These are phyloP conservation scores for Lachancea dasiensis DNA, from an alignment of 805 yeast species.

Conservation along the genomic window DNA sequence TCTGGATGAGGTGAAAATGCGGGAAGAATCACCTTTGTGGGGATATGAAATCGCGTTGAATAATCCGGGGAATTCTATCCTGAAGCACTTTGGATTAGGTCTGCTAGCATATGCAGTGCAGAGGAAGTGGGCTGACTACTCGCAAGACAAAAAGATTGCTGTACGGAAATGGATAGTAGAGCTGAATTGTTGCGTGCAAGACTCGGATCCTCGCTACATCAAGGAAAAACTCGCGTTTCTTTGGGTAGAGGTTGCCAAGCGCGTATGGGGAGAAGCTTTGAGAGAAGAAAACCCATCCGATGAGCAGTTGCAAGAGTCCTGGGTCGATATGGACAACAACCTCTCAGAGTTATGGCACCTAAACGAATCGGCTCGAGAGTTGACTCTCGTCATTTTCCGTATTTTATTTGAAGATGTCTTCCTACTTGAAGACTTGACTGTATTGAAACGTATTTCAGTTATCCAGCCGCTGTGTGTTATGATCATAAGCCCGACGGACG, in stretches of 20 bases:
- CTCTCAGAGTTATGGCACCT: constrained; percentile 69
- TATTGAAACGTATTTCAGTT: constrained; percentile 69
- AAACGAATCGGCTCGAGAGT: constrained; percentile 60
- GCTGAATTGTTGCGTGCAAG: constrained; percentile 52
- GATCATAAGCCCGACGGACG: constrained; percentile 64
- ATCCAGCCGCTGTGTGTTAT: constrained; percentile 80
- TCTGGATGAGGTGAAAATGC: constrained; percentile 66
- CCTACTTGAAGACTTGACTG: constrained; percentile 85
- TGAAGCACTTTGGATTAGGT: constrained; percentile 86
- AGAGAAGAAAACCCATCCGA: constrained; percentile 28
- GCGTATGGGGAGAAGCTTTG: constrained; percentile 82
- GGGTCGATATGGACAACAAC: constrained; percentile 83
- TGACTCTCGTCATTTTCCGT: constrained; percentile 70
- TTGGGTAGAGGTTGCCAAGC: constrained; percentile 88
- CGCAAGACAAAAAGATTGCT: constrained; percentile 53
- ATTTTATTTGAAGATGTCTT: constrained; percentile 91
- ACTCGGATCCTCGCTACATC: constrained; percentile 80
- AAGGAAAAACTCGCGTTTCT: constrained; percentile 84
- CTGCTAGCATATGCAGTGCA: constrained; percentile 68
- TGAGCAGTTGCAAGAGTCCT: constrained; percentile 54
- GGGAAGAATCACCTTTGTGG: constrained; percentile 85
- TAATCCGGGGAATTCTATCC: constrained; percentile 56
- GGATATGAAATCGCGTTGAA: constrained; percentile 77
- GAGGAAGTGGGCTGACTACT: constrained; percentile 47
- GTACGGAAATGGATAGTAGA: constrained; percentile 83